Evolutionary conservation across 2,329 filamentous ascomycete species (phyloP).

Genomic region (Hyphodiscus sp.): DNA sequence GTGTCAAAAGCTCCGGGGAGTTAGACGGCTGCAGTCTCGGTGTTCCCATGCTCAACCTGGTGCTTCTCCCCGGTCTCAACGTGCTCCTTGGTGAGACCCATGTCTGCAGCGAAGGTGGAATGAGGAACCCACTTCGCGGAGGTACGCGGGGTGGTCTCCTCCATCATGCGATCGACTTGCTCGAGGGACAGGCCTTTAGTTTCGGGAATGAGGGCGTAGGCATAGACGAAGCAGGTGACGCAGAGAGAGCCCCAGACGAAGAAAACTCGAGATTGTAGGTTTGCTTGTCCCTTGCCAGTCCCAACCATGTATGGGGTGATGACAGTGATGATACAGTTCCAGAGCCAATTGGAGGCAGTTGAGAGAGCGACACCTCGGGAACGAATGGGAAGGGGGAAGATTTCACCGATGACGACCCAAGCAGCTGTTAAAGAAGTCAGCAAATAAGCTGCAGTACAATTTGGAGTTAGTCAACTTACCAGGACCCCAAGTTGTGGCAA

Average conservation of each 20-base stretch:
- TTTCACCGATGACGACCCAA: conserved; percentile 82
- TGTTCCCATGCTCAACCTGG: not conserved
- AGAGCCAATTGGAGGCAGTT: conserved; percentile 87
- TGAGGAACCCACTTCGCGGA: conserved; percentile 27
- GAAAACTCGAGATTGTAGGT: conserved; percentile 29
- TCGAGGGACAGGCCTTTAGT: conserved; percentile 70
- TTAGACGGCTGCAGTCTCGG: conserved; percentile 1
- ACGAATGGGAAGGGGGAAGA: conserved; percentile 84
- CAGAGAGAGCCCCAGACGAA: conserved; percentile 59
- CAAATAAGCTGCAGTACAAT: conserved; percentile 34
- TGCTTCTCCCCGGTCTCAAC: conserved; percentile 1
- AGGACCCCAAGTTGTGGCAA: conserved; percentile 83
- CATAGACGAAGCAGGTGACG: conserved; percentile 46
- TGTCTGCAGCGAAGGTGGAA: conserved; percentile 21
- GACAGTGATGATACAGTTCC: conserved; percentile 67
- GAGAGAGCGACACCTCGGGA: conserved; percentile 81
- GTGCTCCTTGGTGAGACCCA: conserved; percentile 12
- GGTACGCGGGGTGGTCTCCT: conserved; percentile 38
- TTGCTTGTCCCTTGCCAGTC: conserved; percentile 41
- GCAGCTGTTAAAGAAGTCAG: conserved; percentile 32
- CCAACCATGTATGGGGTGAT: conserved; percentile 70
- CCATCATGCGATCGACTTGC: conserved; percentile 62
- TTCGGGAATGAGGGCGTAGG: conserved; percentile 59
- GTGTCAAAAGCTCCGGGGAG: not conserved
- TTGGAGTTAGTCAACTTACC: conserved; percentile 7